Base-by-base conservation (phyloP, 306 rosid genomes). In the Astragalus membranaceus region DNA sequence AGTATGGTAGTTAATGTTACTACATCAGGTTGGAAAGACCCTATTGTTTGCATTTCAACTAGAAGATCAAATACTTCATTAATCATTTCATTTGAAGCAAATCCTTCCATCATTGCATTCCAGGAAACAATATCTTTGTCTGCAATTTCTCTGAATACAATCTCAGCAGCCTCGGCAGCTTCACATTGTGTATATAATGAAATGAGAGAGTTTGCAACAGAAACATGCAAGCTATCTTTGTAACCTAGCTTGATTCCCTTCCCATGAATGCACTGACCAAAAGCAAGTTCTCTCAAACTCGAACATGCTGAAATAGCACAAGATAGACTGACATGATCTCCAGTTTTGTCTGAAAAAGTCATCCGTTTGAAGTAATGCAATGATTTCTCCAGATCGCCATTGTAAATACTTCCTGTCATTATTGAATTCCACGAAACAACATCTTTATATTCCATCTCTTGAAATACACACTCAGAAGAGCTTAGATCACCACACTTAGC, bases 21-120 rank as follows among this genome's bases (percentile, higher is more conserved):
- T 16, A 12, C 3, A 69, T 81, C 86, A 52, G 88, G 86, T 35
- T 64, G 80, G 71, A 69, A 50, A 69, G 79, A 64, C 48, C 57
- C 79, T 9, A 16, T 47, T 51, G 29, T 55, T 77, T 83, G 84
- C 86, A 86, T 86, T 69, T 86, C 82, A 68, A 57, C 44, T 54
- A 83, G 63, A 75, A 78, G 84, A 73, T 73, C 79, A 64, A 75
- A 83, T 23, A 50, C 88, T 69, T 75, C 77, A 56, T 61, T 67
- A 72, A 75, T 67, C 43, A 61, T 73, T 70, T 75, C 79, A 78
- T 59, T 85, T 33, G 84, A 79, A 76, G 82, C 82, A 83, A 50
- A 75, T 58, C 86, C 87, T 75, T 80, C 88, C 60, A 79, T 63
- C 83, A 86, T 78, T 66, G 87, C 82, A 75, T 86, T 86, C 85